phyloP scores from a whole-genome alignment of 75 land plant genomes.

The Sequoiadendron giganteum region DNA sequence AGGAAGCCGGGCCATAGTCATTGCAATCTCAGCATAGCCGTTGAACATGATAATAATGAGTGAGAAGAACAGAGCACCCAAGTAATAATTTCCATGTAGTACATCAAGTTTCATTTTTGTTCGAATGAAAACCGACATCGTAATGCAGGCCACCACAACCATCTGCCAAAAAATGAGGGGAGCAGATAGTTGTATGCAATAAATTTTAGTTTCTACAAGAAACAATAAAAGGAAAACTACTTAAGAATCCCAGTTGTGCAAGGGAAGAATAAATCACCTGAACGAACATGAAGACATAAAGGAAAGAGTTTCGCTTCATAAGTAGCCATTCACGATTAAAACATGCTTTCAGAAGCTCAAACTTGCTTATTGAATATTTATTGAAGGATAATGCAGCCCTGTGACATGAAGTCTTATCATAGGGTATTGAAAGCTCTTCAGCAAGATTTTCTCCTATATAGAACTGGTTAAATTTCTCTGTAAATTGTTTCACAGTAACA shows the following conservation, averaged over 20 bases:
- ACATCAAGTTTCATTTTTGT: slow-evolving; percentile 52
- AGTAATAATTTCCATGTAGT: slow-evolving; percentile 33
- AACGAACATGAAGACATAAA: slow-evolving; percentile 35
- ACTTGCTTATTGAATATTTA: slow-evolving; percentile 19
- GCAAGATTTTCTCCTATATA: slow-evolving; percentile 20
- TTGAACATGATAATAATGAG: slow-evolving; percentile 52
- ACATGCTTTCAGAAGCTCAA: slow-evolving; percentile 43
- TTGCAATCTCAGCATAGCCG: slow-evolving; percentile 57
- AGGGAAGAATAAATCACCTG: slow-evolving; percentile 27
- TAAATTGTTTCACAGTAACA: slow-evolving; percentile 44
- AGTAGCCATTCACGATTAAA: slow-evolving; percentile 44
- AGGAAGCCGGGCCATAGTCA: slow-evolving; percentile 55
- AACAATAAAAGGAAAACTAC: background rate
- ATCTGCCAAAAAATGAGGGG: background rate
- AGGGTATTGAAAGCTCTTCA: slow-evolving; percentile 30
- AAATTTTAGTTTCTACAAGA: background rate
- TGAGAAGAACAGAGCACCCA: slow-evolving; percentile 61
- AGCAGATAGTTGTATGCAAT: background rate
- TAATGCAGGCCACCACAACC: slow-evolving; percentile 10
- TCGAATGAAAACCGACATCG: slow-evolving; percentile 67
- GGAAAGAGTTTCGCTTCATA: slow-evolving; percentile 43
- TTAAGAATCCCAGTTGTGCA: background rate
- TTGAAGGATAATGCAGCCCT: slow-evolving; percentile 25
- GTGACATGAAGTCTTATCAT: slow-evolving; percentile 30
- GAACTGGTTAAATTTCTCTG: slow-evolving; percentile 21